Evolutionary conservation across 495 filamentous ascomycete genomes (phyloP).

Genomic region (Neurospora africana): DNA sequence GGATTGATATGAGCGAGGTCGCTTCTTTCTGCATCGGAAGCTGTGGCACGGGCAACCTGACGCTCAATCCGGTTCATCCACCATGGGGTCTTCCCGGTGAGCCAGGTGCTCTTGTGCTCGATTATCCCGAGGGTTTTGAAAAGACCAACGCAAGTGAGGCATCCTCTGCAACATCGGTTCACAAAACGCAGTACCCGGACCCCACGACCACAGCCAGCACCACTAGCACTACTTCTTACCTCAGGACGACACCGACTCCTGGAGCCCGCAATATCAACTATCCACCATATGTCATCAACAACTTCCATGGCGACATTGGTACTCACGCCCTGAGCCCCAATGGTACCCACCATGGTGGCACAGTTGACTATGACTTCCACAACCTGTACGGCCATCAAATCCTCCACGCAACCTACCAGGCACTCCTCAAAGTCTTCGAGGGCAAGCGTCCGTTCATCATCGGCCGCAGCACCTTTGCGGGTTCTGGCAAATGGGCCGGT

Average conservation of each 20-base stretch:
- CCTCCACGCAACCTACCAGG: conserved; percentile 70
- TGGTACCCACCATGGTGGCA: conserved; percentile 64
- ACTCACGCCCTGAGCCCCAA: conserved; percentile 68
- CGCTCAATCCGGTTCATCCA: conserved; percentile 60
- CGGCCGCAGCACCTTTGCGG: conserved; percentile 71
- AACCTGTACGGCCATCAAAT: conserved; percentile 68
- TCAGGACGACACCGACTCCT: conserved; percentile 55
- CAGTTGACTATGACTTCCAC: conserved; percentile 70
- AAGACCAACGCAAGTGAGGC: conserved; percentile 62
- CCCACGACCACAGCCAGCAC: conserved; percentile 25
- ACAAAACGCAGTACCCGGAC: conserved; percentile 18
- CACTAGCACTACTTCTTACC: conserved; percentile 37
- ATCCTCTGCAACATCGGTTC: conserved; percentile 40
- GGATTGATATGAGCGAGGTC: conserved; percentile 82
- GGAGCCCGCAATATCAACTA: conserved; percentile 65
- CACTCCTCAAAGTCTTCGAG: conserved; percentile 50
- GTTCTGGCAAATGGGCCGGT: conserved; percentile 68
- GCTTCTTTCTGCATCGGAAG: conserved; percentile 75
- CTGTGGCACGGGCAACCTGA: conserved; percentile 60
- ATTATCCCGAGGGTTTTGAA: conserved; percentile 65
- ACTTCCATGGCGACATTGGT: conserved; percentile 66
- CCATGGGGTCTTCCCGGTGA: conserved; percentile 58
- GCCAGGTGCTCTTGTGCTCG: conserved; percentile 46
- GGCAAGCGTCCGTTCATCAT: conserved; percentile 77
- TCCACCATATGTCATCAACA: conserved; percentile 75